Conservation (phyloP, 2,329 filamentous ascomycete genomes). For the Bipolaris cookei region DNA sequence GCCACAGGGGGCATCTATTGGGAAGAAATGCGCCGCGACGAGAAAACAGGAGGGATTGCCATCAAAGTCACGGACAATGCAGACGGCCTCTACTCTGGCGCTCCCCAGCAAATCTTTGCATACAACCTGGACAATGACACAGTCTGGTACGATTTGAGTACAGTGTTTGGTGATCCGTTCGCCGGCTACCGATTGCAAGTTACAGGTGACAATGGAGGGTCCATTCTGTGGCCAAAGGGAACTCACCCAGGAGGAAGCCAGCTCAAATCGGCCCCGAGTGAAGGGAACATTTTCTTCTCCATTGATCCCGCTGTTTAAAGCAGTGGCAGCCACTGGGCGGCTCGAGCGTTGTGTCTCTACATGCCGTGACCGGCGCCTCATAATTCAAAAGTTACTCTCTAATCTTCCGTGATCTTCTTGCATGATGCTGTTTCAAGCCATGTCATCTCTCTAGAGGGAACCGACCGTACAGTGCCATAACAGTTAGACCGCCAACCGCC, state of each 20-base stretch:
- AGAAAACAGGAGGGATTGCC: conserved; percentile 32
- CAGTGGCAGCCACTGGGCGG: neutral
- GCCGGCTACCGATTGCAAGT: conserved; percentile 31
- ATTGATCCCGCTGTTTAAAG: conserved; percentile 4
- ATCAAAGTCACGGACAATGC: conserved; percentile 35
- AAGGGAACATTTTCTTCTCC: conserved; percentile 35
- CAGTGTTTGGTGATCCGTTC: conserved; percentile 39
- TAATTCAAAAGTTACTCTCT: neutral
- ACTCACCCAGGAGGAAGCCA: conserved; percentile 33
- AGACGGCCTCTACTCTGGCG: conserved; percentile 29
- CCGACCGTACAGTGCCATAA: neutral
- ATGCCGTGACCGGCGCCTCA: neutral
- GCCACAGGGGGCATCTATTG: conserved; percentile 22
- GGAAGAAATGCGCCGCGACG: conserved; percentile 29
- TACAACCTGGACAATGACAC: conserved; percentile 32
- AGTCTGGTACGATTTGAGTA: conserved; percentile 38
- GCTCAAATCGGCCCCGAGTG: conserved; percentile 24
- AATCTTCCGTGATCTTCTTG: neutral
- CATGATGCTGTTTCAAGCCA: neutral
- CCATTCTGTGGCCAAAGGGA: conserved; percentile 35
- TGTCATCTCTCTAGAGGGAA: too few relatives aligned
- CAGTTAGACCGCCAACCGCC: neutral
- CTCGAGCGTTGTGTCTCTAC: neutral
- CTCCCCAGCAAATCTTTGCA: conserved; percentile 31
- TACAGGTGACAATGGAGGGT: conserved; percentile 22